Conservation (phyloP, 441 rosid genomes). For the Sinapis alba region DNA sequence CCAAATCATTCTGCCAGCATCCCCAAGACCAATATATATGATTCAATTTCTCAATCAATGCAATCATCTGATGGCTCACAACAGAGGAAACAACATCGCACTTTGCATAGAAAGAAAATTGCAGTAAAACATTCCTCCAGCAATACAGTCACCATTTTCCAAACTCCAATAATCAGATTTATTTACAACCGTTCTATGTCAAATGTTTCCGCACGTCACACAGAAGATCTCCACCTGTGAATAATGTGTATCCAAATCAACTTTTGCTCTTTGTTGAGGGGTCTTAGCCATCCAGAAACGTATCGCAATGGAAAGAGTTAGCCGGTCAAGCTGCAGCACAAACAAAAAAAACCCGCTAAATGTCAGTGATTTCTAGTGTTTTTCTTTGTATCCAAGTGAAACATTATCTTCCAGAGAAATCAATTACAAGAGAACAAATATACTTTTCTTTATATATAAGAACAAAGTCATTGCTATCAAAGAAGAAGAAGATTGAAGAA, state of each 20-base stretch:
- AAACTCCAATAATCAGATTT: neutral
- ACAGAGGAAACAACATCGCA: neutral
- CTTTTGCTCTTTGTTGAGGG: constrained; percentile 91
- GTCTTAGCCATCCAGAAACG: constrained; percentile 91
- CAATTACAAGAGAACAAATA: too few species aligned
- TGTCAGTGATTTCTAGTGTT: neutral
- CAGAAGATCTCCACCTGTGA: constrained; percentile 52
- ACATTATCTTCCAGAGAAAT: too few species aligned
- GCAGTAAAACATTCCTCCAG: neutral
- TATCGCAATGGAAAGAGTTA: constrained; percentile 69
- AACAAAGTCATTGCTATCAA: neutral
- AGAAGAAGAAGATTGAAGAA: constrained; percentile 12
- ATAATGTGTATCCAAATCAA: constrained; percentile 97
- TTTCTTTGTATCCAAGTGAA: constrained; percentile 12
- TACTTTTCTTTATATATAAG: too few species aligned
- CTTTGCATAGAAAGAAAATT: neutral
- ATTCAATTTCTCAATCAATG: constrained; percentile 7
- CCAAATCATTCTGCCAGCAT: neutral
- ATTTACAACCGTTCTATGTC: neutral
- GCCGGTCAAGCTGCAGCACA: constrained; percentile 65
- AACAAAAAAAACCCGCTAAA: constrained; percentile 18
- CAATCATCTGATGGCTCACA: constrained; percentile 1
- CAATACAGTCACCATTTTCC: neutral
- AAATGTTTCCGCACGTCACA: neutral
- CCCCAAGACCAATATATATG: constrained; percentile 1